Evolutionary conservation across 352 stramenopile genomes (phyloP), one percentile per base, ranked within the genome.

Genomic region (Phytophthora citricola): DNA sequence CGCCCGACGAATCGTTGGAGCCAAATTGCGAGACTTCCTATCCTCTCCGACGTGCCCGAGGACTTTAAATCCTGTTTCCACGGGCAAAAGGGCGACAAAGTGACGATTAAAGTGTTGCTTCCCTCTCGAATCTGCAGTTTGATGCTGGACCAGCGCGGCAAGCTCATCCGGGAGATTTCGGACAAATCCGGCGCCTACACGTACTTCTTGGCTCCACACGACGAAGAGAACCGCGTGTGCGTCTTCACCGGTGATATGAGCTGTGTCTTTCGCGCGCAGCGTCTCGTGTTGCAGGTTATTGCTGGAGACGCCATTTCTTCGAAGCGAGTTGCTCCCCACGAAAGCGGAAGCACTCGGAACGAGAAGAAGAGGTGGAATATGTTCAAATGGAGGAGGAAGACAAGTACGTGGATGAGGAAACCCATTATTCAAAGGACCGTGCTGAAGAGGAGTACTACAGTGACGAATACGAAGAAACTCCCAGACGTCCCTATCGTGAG

Each of bases 241-340:
- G 56, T 90, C 9, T 67, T 92, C 50, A 80, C 67, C 22, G 81
- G 84, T 2, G 80, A 89, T 7, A 77, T 84, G 66, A 27, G 53
- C 15, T 69, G 66, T 22, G 80, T 89, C 5, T 67, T 92, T 51
- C 72, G 72, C 7, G 84, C 81, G 1, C 58, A 91, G 56, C 72
- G 80, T 27, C 66, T 92, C 4, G 59, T 92, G 11, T 67, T 92
- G 34, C 78, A 87, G 39, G 68, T 88, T 38, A 62, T 89, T n/a
- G 81, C 84, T 22, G 76, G 77, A 22, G 83, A 90, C 43, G 67
- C 57, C 2, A 85, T 86, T 34, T 79, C 76, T 12, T 83, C 68
- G 44, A 87, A 88, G 32, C 68, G 44, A 3, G n/a, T 56, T 24
- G 55, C 44, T 22, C 59, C 47, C 63, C 64, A 26, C 60, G 78